These are phyloP conservation scores for Rhizoclosmatium sp. DNA, from an alignment of 192 early-diverging fungal genomes.

Conservation along the genomic window DNA sequence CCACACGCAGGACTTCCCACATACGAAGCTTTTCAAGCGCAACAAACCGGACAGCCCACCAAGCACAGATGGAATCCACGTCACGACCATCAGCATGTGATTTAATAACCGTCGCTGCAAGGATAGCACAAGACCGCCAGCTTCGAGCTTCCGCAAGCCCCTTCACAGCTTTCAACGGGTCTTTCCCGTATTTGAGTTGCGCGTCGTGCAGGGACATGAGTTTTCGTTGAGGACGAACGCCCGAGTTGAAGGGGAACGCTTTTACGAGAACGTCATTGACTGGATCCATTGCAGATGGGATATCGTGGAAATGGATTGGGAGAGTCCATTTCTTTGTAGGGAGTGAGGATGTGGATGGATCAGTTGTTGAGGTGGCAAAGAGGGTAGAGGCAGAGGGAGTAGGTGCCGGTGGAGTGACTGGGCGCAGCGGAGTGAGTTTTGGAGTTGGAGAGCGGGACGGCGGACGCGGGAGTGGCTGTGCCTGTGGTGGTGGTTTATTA, in stretches of 20 bases:
- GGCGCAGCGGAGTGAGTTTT: not conserved
- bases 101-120: conserved; percentile 41
- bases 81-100: conserved; percentile 33
- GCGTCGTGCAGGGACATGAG: conserved; percentile 21
- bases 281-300: conserved; percentile 46
- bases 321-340: conserved; percentile 52
- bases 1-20: conserved; percentile 42
- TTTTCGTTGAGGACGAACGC: conserved; percentile 1
- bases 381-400: not conserved
- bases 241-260: conserved; percentile 33
- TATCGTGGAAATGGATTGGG: conserved; percentile 45
- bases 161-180: conserved; percentile 33
- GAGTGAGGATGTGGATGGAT: not conserved
- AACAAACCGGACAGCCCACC: conserved; percentile 45
- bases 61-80: conserved; percentile 43
- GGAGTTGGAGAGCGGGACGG: conserved; percentile 13
- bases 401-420: not conserved
- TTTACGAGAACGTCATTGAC: conserved; percentile 49
- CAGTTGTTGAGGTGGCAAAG: conserved; percentile 13
- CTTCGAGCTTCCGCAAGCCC: conserved; percentile 37
- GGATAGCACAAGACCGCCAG: conserved; percentile 47
- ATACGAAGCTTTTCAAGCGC: conserved; percentile 45
- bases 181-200: conserved; percentile 32
- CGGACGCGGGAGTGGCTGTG: not conserved
- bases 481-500: too few species aligned